Base-by-base conservation (phyloP, 148 eudicot species). In the Salicornia ramosissima region DNA sequence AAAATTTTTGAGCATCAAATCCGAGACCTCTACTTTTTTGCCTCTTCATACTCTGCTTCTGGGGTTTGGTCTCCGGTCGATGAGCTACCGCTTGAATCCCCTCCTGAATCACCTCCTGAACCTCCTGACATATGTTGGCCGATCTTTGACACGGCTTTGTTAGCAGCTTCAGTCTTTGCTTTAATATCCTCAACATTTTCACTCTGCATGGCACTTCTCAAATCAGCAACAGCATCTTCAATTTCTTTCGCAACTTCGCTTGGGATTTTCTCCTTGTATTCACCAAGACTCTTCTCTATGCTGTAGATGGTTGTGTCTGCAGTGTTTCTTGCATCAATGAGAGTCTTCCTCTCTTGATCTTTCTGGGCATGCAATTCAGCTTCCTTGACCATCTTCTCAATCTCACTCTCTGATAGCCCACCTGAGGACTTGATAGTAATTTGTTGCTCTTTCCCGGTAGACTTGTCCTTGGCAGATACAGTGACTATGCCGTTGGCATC, bases 401-500 rank as follows among this genome's bases (percentile, higher is more conserved):
- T 94, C 71, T 94, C 97, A 16, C 80, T 83, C 10, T 94, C 98
- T 12, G 98, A 90, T 14, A 94, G 85, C 13, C 97, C 98, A 34
- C 96, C 96, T 18, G 97, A 87, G 9, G 96, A 88, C 10, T 91
- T 83, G 46, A 94, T 94, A 53, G 97, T 94, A 61, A 94, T 94
- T 73, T 94, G 92, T 46, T 94, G 98, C 68, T 88, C 98, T 74
- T 87, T 94, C 3, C 82, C 80, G 0, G 98, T 94, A 71, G 92
- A 71, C 71, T 94, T 94, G 77, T 94, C 98, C 80, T 86, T 94
- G 54, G 98, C 98, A 28, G 95, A 91, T 11, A 94, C 98, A 0
- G 96, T 94, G 34, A 90, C 97, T 3, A 94, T 85, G 2, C 98
- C 98, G 45, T 94, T 94, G 67, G 98, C 98, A 58, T 94, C 98